Percentiles rank a stretch among this genome's conserved stretches.
Evolutionary conservation across 805 yeast species (phyloP).

Genomic region (Starmerella khaoyaiensis): DNA sequence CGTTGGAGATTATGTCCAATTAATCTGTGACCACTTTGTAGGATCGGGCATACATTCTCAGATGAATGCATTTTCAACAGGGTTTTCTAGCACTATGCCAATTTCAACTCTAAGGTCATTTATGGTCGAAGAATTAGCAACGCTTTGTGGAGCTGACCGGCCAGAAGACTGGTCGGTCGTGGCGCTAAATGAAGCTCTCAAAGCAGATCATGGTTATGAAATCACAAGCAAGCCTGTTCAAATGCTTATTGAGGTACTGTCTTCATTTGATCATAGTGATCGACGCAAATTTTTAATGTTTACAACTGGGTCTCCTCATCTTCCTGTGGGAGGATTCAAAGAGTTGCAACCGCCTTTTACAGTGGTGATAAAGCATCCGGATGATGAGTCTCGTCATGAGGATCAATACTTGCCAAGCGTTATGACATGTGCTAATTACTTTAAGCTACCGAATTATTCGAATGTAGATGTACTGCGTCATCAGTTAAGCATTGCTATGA

Average conservation of each 20-base stretch:
- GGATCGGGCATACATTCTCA: conserved; percentile 54
- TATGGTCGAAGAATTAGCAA: conserved; percentile 58
- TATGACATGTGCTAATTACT: conserved; percentile 94
- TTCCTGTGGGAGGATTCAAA: conserved; percentile 90
- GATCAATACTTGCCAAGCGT: conserved; percentile 90
- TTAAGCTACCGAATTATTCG: conserved; percentile 77
- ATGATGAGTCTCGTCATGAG: conserved; percentile 42
- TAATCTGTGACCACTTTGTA: conserved; percentile 46
- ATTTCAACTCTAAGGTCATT: conserved; percentile 57
- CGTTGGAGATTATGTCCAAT: conserved; percentile 43
- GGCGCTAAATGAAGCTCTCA: conserved; percentile 46
- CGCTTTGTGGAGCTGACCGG: conserved; percentile 40
- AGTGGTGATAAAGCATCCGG: conserved; percentile 65
- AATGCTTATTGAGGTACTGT: conserved; percentile 48
- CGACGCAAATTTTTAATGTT: conserved; percentile 70
- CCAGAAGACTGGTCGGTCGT: conserved; percentile 68
- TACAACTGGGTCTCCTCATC: conserved; percentile 81
- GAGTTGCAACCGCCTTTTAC: conserved; percentile 71
- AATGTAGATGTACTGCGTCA: conserved; percentile 44
- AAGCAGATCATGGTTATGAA: conserved; percentile 84
- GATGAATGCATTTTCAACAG: conserved; percentile 54
- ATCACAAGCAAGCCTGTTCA: conserved; percentile 53
- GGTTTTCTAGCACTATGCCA: conserved; percentile 76
- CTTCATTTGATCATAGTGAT: conserved; percentile 40
- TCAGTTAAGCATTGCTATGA: conserved; percentile 55